Evolutionary conservation across 2,329 filamentous ascomycete genomes (phyloP).

Genomic region (Ustulina deusta): DNA sequence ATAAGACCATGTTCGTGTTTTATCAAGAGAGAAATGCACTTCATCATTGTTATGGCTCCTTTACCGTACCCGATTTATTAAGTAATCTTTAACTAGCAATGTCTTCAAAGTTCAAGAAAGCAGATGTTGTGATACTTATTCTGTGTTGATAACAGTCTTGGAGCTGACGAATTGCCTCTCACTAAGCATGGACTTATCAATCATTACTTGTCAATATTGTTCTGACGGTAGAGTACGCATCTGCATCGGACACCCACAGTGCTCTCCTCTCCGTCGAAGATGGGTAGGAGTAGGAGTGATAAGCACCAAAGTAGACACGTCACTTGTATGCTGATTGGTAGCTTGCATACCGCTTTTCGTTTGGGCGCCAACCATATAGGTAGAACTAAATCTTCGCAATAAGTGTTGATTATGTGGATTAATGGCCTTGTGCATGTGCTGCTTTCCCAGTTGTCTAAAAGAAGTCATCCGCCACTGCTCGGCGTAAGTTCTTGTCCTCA

Average conservation of each 20-base stretch:
- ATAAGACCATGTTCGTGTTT: not conserved
- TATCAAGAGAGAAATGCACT: not conserved
- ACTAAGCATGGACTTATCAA: conserved; percentile 20
- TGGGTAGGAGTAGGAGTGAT: not conserved
- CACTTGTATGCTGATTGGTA: conserved; percentile 22
- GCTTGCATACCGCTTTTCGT: conserved; percentile 1
- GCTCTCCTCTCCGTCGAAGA: not conserved
- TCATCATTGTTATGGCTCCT: not conserved
- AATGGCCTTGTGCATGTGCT: not conserved
- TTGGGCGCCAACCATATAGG: conserved; percentile 3
- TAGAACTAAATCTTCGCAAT: not conserved
- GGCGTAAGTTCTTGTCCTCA: not conserved
- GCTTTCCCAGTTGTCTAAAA: conserved; percentile 1
- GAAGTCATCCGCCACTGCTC: conserved; percentile 21
- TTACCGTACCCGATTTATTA: not conserved
- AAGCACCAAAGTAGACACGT: conserved; percentile 24
- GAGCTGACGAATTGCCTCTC: conserved; percentile 16
- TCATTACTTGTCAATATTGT: not conserved
- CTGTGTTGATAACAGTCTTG: not conserved
- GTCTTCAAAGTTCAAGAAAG: not conserved
- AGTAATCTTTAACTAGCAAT: not conserved
- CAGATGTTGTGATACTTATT: not conserved
- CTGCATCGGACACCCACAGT: conserved; percentile 8
- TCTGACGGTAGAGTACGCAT: not conserved
- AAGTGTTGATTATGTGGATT: conserved; percentile 4